These are phyloP conservation scores for Penicillium sp. DNA, from an alignment of 2,329 filamentous ascomycete genomes.

Conservation along the genomic window DNA sequence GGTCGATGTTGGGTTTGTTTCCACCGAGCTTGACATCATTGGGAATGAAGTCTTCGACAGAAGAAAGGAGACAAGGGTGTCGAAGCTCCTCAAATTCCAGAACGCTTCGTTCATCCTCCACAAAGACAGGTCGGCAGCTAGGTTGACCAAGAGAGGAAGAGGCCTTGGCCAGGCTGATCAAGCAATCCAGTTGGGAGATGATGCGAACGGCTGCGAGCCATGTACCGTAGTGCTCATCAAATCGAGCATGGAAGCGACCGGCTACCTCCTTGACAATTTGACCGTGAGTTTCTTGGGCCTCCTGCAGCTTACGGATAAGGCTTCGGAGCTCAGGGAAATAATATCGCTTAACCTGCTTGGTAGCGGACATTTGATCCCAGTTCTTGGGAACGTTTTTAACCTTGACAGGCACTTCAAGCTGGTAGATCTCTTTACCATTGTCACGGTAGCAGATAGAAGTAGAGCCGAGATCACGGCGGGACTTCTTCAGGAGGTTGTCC, in stretches of 20 bases:
- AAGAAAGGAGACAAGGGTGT: slow-evolving; percentile 90
- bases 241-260: slow-evolving; percentile 77
- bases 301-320: slow-evolving; percentile 83
- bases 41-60: slow-evolving; percentile 90
- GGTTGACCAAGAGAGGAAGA: slow-evolving; percentile 81
- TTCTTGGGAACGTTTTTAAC: slow-evolving; percentile 76
- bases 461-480: slow-evolving; percentile 72
- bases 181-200: slow-evolving; percentile 87
- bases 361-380: slow-evolving; percentile 97
- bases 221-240: slow-evolving; percentile 78
- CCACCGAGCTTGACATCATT: slow-evolving; percentile 91
- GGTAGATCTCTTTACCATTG: slow-evolving; percentile 95
- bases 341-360: slow-evolving; percentile 84
- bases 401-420: slow-evolving; percentile 84
- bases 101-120: slow-evolving; percentile 78
- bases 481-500: slow-evolving; percentile 67
- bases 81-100: slow-evolving; percentile 91
- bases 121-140: slow-evolving; percentile 83
- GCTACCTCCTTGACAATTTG: slow-evolving; percentile 89
- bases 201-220: slow-evolving; percentile 92
- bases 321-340: slow-evolving; percentile 82
- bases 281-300: slow-evolving; percentile 88
- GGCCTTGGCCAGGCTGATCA: slow-evolving; percentile 88
- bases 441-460: slow-evolving; percentile 73
- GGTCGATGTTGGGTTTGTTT: slow-evolving; percentile 74